Evolutionary conservation across 225 moss, liverwort and hornwort genomes (phyloP).

Genomic region (Rhytidiadelphus loreus): DNA sequence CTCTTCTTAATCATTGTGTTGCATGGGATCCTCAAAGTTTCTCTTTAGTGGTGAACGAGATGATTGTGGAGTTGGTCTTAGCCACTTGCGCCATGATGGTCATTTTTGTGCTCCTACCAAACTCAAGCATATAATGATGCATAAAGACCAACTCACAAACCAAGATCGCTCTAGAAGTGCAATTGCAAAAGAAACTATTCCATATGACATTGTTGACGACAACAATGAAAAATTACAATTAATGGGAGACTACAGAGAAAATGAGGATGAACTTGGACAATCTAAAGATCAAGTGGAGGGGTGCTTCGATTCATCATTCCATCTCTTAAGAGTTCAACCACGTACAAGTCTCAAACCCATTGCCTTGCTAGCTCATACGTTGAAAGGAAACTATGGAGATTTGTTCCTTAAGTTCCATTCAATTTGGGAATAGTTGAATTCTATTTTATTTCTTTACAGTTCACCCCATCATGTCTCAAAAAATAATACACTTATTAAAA

Average conservation of each 20-base stretch:
- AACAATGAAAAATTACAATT: neutral
- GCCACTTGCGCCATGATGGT: neutral
- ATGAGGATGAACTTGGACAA: neutral
- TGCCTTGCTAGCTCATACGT: fast-evolving
- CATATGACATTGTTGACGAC: neutral
- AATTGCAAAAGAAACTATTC: neutral
- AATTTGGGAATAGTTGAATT: neutral
- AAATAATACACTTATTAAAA: neutral
- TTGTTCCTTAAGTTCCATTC: neutral
- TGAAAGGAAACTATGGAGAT: neutral
- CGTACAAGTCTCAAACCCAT: neutral
- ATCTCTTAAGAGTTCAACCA: neutral
- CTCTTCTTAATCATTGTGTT: too few relatives aligned
- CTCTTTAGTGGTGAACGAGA: neutral
- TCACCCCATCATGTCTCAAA: neutral
- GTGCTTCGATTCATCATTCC: neutral
- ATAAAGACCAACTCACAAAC: neutral
- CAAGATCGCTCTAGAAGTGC: neutral
- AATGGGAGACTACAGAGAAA: neutral
- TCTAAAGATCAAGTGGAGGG: neutral
- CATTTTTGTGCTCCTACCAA: neutral
- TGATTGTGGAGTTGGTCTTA: neutral
- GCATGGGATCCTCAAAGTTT: neutral
- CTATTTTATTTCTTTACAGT: neutral
- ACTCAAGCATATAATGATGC: neutral